Evolutionary conservation across 2,329 filamentous ascomycete genomes (phyloP).

Genomic region (Verticillium tricorpus): DNA sequence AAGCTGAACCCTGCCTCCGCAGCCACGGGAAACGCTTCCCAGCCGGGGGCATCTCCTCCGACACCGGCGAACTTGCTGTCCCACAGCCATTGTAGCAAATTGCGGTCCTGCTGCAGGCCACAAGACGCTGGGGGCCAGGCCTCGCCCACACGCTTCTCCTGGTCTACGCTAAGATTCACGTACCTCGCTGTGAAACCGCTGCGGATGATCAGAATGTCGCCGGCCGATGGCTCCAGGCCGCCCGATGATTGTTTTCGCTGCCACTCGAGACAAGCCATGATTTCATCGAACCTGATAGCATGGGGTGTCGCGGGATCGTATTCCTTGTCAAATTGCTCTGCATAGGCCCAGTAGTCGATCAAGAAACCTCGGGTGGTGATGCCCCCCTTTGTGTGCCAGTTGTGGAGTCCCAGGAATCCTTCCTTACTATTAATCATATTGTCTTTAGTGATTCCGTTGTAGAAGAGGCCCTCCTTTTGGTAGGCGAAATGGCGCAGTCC

Average conservation of each 20-base stretch:
- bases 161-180: background rate
- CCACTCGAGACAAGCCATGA: background rate
- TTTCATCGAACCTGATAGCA: background rate
- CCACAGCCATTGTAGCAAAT: background rate
- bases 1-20: background rate
- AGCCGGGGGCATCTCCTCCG: background rate
- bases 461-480: constrained; percentile 27
- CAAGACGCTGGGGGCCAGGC: background rate
- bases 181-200: constrained; percentile 1
- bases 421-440: constrained; percentile 29
- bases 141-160: background rate
- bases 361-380: constrained; percentile 45
- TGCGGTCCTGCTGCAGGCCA: background rate
- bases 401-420: constrained; percentile 21
- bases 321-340: constrained; percentile 22
- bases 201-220: constrained; percentile 42
- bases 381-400: constrained; percentile 23
- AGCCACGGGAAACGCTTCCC: background rate
- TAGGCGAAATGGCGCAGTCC: constrained; percentile 30
- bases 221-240: constrained; percentile 19
- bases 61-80: background rate
- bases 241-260: background rate
- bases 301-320: background rate
- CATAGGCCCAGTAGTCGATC: constrained; percentile 45
- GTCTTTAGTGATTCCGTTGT: constrained; percentile 30